Evolutionary conservation across 1,284 basidiomycete genomes (phyloP), one percentile per base, ranked within the genome.

Genomic region (Pseudozyma tsukubaensis): DNA sequence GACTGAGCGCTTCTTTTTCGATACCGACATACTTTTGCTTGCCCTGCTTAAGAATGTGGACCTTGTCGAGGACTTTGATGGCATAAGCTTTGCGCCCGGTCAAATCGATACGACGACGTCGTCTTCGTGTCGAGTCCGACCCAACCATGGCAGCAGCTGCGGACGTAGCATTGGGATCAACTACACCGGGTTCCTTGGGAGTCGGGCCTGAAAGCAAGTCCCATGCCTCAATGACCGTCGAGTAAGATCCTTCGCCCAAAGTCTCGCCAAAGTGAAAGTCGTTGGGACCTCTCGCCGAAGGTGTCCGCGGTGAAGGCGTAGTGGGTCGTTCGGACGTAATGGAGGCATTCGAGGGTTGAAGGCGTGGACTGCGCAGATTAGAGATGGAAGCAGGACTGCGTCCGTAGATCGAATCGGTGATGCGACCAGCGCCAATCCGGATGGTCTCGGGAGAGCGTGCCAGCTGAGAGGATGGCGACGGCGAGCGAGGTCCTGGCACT

Each of bases 1-100:
- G 73, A 50, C 81, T 82, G 19, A 84, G 61, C 19, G 83, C 83
- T 54, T 83, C 81, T 60, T 83, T 84, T 54, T 84, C 83, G 40
- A 84, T 72, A 13, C 69, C 50, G 34, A 84, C 82, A 50, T 84
- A 84, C 59, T 83, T 83, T 34, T 83, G 82, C 75, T 84, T 84
- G 50, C 80, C 80, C 55, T 84, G 80, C 61, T 82, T 82, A 44
- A 84, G 74, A 43, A 84, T 84, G 64, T 84, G 83, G 14, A 83
- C 78, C 68, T 84, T 84, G 61, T 84, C 82, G 37, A 83, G 73
- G 12, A 84, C 77, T 53, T 84, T 84, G 62, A 83, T 72, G 3
- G 83, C 83, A 24, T 83, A 84, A 8, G 67, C 77, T 21, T 74
- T 76, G 43, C 64, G 69, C 9, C 72, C 72, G 4, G 44, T 57